Conservation (phyloP, 345 rosid genomes). For the Rhodamnia argentea region DNA sequence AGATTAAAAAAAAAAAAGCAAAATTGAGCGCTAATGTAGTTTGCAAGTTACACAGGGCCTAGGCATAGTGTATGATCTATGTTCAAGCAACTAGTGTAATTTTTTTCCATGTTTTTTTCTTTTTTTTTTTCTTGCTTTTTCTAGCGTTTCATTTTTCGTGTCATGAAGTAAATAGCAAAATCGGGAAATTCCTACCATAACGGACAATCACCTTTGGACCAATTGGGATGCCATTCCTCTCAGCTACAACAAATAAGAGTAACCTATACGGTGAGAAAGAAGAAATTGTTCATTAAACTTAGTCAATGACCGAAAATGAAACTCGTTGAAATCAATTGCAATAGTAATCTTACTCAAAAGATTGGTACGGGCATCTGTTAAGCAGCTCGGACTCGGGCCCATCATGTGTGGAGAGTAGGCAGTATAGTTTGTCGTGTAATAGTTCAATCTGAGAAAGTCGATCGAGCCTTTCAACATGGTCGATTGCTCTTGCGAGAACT, state of each 20-base stretch:
- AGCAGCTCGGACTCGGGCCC: conserved; percentile 4
- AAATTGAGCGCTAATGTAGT: neutral
- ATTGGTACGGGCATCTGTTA: conserved; percentile 11
- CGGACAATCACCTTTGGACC: conserved; percentile 1
- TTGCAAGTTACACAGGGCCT: neutral
- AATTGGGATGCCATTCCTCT: conserved; percentile 11
- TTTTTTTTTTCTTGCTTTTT: no score
- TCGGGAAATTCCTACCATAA: neutral
- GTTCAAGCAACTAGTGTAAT: no score
- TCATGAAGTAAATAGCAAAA: neutral
- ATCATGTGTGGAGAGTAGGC: neutral
- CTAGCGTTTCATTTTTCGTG: neutral
- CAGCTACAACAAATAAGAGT: neutral
- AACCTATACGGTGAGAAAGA: neutral
- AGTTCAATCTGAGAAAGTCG: conserved; percentile 34
- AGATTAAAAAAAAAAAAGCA: neutral
- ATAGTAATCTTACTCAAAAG: conserved; percentile 3
- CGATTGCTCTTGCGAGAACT: conserved; percentile 15
- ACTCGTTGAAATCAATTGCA: neutral
- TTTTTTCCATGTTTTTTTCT: no score
- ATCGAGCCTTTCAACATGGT: conserved; percentile 12
- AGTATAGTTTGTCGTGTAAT: conserved; percentile 23
- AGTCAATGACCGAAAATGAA: neutral
- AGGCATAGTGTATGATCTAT: neutral
- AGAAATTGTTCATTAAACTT: neutral